These are phyloP conservation scores for Magnaporthiopsis poae DNA, from an alignment of 2,329 filamentous ascomycete species.

Conservation along the genomic window DNA sequence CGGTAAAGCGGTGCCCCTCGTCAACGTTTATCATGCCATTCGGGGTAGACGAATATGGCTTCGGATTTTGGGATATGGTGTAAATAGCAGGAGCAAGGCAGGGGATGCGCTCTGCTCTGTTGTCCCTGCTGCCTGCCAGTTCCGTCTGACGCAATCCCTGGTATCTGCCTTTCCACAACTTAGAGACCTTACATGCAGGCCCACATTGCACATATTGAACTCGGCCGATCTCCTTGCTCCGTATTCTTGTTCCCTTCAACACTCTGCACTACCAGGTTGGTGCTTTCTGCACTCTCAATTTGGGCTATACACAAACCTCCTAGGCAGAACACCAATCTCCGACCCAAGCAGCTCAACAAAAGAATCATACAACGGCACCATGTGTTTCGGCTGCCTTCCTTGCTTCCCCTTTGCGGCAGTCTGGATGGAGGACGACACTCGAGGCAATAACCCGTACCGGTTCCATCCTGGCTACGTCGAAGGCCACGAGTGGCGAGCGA, in stretches of 20 bases:
- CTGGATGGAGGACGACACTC: conserved; percentile 16
- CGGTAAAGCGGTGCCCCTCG: no score
- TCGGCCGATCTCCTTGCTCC: not conserved
- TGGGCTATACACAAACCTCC: not conserved
- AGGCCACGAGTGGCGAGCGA: conserved; percentile 28
- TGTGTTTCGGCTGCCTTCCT: conserved; percentile 30
- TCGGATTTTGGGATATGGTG: no score
- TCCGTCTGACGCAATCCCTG: not conserved
- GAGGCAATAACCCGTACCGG: conserved; percentile 6
- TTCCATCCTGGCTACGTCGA: conserved; percentile 19
- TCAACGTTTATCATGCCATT: no score
- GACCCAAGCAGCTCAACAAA: not conserved
- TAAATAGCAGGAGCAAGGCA: no score
- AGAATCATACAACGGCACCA: not conserved
- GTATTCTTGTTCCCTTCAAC: not conserved
- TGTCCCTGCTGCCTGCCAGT: not conserved
- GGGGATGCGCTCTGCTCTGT: no score
- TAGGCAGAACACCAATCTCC: not conserved
- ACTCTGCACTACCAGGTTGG: no score
- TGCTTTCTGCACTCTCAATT: not conserved
- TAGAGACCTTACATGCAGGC: not conserved
- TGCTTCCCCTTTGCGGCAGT: conserved; percentile 32
- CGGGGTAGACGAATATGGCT: no score
- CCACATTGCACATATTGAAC: not conserved
- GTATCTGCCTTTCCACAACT: not conserved